Percentiles rank a stretch among this genome's conserved stretches.
Conservation (phyloP, 75 land plant genomes). For the Picea sitchensis region DNA sequence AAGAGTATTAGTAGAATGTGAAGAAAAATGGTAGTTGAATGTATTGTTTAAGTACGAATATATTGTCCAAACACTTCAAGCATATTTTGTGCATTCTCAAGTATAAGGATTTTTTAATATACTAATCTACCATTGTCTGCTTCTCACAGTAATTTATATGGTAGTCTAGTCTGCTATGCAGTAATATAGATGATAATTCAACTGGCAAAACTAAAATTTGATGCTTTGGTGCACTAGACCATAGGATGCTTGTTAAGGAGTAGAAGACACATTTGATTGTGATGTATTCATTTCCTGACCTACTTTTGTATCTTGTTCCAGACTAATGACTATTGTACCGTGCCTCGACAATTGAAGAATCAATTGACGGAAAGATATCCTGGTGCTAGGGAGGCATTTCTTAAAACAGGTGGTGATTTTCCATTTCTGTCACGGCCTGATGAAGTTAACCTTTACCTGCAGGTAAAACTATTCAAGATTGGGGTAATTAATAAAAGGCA, state of each 20-base stretch:
- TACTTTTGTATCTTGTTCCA: conserved; percentile 9
- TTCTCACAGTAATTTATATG: neutral
- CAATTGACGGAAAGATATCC: conserved; percentile 41
- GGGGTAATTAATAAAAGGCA: neutral
- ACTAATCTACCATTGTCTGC: neutral
- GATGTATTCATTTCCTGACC: neutral
- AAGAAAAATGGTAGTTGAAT: no score
- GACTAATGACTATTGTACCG: conserved; percentile 47
- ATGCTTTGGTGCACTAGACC: neutral
- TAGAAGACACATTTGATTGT: conserved; percentile 1
- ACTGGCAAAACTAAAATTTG: neutral
- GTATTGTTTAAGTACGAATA: no score
- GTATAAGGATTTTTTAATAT: neutral
- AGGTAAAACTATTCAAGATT: conserved; percentile 17
- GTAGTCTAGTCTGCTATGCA: neutral
- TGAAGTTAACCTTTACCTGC: conserved; percentile 45
- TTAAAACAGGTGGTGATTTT: conserved; percentile 50
- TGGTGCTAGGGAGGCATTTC: conserved; percentile 37
- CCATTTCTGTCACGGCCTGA: conserved; percentile 52
- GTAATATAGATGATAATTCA: neutral
- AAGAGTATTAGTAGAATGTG: no score
- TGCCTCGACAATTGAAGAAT: conserved; percentile 36
- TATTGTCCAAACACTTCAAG: neutral
- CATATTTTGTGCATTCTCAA: neutral
- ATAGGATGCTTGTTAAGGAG: neutral